phyloP scores from a whole-genome alignment of 306 rosid species.

The Pachyrhizus erosus region DNA sequence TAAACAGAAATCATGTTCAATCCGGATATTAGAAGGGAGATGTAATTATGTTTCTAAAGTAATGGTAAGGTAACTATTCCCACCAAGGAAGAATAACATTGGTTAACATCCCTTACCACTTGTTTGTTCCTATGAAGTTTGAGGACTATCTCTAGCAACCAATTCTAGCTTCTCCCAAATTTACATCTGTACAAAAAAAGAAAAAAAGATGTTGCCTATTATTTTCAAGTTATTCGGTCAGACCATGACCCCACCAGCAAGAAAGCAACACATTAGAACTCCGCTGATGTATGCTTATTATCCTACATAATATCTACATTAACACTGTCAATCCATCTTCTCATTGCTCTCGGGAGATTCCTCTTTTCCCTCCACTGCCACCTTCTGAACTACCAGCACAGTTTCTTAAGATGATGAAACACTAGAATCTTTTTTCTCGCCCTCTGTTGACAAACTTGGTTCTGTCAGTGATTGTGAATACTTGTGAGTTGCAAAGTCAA shows the following conservation, averaged over 20 bases:
- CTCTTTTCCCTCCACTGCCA: conserved; percentile 31
- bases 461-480: conserved; percentile 8
- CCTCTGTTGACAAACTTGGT: conserved; percentile 32
- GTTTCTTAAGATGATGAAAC: conserved; percentile 36
- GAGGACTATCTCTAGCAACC: no score
- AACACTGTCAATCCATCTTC: conserved; percentile 41
- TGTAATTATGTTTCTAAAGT: no score
- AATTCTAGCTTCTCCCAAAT: conserved; percentile 39
- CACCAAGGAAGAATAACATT: conserved; percentile 17
- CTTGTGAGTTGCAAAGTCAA: conserved; percentile 39
- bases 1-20: no score
- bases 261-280: conserved; percentile 23
- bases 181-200: no score
- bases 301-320: conserved; percentile 30
- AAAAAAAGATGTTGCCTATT: not conserved
- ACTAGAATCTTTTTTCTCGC: conserved; percentile 32
- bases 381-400: conserved; percentile 17
- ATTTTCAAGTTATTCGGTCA: conserved; percentile 31
- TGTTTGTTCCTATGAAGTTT: conserved; percentile 28
- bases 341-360: conserved; percentile 15
- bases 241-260: conserved; percentile 25
- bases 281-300: no score
- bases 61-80: no score
- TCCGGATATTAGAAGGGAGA: no score
- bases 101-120: conserved; percentile 16